Percentiles rank a stretch among this genome's conserved stretches.
Evolutionary conservation across 257 asterid species (phyloP).

Genomic region (Solanum piurae): DNA sequence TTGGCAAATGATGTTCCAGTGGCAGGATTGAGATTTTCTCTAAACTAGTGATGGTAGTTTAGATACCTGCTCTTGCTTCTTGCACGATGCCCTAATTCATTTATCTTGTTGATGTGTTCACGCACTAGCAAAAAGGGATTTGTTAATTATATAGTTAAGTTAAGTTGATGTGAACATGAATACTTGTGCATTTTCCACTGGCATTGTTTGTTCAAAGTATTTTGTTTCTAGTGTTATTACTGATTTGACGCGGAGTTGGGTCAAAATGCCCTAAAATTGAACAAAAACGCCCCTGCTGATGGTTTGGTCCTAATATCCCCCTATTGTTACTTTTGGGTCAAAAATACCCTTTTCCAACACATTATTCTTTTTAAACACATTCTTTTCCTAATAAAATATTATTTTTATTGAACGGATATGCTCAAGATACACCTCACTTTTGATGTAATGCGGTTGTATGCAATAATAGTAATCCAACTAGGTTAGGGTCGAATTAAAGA

Average conservation of each 20-base stretch:
- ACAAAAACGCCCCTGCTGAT: background rate
- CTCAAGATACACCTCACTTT: too few relatives aligned
- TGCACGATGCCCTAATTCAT: background rate
- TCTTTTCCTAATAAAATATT: background rate
- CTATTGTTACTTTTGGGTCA: background rate
- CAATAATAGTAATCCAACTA: too few relatives aligned
- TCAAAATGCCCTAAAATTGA: background rate
- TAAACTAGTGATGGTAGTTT: background rate
- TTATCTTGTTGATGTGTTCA: background rate
- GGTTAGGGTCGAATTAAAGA: too few relatives aligned
- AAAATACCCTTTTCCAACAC: background rate
- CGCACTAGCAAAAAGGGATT: background rate
- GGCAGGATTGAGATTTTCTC: background rate
- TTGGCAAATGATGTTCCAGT: background rate
- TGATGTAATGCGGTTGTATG: too few relatives aligned
- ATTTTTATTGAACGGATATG: too few relatives aligned
- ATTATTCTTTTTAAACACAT: too few relatives aligned
- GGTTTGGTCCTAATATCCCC: background rate
- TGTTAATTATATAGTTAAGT: background rate
- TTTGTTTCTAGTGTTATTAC: background rate
- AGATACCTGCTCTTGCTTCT: background rate
- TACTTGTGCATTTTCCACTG: background rate
- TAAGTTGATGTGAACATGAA: background rate
- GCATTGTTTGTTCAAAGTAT: background rate
- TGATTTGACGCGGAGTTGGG: background rate